Conservation (phyloP, 2,329 filamentous ascomycete genomes). For the Ophiostoma himal-ulmi region DNA sequence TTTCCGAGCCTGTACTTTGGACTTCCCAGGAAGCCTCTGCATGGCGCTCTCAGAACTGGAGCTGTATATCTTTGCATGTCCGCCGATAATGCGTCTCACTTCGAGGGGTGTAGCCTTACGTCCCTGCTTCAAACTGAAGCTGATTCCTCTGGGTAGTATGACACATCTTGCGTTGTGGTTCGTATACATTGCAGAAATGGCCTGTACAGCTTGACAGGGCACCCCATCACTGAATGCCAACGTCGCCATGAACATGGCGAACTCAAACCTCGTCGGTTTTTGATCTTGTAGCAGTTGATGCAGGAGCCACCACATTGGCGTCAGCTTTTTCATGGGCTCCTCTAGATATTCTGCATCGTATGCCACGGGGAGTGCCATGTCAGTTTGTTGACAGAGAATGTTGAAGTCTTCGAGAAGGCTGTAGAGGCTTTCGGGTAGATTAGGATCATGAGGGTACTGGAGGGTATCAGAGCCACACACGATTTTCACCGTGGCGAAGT, state of each 20-base stretch:
- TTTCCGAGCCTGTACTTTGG: not conserved
- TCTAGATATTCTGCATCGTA: not conserved
- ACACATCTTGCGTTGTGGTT: not conserved
- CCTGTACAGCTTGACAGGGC: not conserved
- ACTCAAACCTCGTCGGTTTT: not conserved
- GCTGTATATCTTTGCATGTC: not conserved
- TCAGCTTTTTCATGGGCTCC: not conserved
- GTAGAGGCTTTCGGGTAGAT: not conserved
- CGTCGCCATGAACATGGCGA: constrained; percentile 12
- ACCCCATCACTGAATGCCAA: not conserved
- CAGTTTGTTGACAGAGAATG: not conserved
- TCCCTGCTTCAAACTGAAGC: not conserved
- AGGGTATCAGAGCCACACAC: not conserved
- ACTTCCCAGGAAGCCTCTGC: not conserved
- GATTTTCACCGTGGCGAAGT: not conserved
- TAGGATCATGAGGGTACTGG: not conserved
- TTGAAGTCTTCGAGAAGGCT: not conserved
- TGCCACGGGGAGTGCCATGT: not conserved
- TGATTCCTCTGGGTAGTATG: not conserved
- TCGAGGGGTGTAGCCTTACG: not conserved
- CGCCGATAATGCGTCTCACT: not conserved
- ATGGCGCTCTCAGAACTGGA: not conserved
- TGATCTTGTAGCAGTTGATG: not conserved
- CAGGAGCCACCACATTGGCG: not conserved
- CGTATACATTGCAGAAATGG: not conserved